A percentile compares a stretch with the other conserved stretches of the same genome.
Conservation (phyloP, 2,329 filamentous ascomycete species). For the Sarocladiaceae sp. region DNA sequence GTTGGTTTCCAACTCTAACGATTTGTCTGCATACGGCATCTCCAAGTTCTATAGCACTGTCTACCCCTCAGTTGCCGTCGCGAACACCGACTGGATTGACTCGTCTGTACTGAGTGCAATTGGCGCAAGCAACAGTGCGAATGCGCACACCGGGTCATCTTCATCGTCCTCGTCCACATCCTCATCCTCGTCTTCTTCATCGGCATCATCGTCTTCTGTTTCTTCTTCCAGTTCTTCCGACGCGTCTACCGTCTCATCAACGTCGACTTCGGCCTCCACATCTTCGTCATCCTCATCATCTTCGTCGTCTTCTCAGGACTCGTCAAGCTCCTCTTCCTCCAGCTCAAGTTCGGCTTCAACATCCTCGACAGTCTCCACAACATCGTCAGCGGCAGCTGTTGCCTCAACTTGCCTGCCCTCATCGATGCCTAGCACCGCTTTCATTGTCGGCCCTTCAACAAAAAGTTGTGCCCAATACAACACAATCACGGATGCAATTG, state of each 20-base stretch:
- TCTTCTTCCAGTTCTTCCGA: constrained; percentile 21
- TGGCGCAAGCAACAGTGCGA: constrained; percentile 16
- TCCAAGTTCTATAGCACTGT: constrained; percentile 25
- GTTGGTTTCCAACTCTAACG: constrained; percentile 47
- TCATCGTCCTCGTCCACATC: neutral
- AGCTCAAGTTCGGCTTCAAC: constrained; percentile 10
- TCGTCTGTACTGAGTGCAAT: constrained; percentile 16
- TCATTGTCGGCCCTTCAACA: constrained; percentile 25
- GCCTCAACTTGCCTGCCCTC: neutral
- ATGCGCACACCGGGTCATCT: constrained; percentile 8
- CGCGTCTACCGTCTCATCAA: constrained; percentile 29
- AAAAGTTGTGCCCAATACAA: constrained; percentile 30
- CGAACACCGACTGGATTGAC: constrained; percentile 24
- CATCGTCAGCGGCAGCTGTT: neutral
- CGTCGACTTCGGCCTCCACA: constrained; percentile 17
- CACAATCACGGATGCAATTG: constrained; percentile 37
- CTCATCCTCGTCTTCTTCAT: constrained; percentile 7
- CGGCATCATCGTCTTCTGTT: constrained; percentile 13
- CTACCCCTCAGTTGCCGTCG: constrained; percentile 21
- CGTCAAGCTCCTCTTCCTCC: neutral
- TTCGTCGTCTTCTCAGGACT: neutral
- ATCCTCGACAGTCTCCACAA: neutral
- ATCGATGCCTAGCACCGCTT: neutral
- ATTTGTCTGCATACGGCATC: constrained; percentile 27
- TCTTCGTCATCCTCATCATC: constrained; percentile 11